Conservation (phyloP, 306 rosid species). For the Acacia confusa region DNA sequence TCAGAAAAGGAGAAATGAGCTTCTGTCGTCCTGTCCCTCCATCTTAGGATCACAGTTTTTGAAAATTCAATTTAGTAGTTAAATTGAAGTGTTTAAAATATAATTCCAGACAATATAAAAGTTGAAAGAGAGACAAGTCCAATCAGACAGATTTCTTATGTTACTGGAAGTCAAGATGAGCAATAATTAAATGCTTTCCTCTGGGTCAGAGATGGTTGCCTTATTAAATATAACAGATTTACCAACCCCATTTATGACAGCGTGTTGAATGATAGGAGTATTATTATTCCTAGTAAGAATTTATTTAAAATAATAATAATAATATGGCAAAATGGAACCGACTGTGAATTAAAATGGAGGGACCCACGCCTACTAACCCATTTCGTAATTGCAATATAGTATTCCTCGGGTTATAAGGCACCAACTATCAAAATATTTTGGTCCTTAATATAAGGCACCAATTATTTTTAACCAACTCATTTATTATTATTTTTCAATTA, state of each 20-base stretch:
- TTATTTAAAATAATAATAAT: neutral
- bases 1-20: neutral
- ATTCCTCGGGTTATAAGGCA: too few relatives aligned
- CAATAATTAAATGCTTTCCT: neutral
- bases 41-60: neutral
- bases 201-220: neutral
- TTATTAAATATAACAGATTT: neutral
- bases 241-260: neutral
- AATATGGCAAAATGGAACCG: neutral
- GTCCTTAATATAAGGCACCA: too few relatives aligned
- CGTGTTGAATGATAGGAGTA: neutral
- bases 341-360: neutral
- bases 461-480: too few relatives aligned
- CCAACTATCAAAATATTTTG: too few relatives aligned
- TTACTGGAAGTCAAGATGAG: neutral
- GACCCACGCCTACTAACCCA: neutral
- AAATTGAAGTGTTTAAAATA: neutral
- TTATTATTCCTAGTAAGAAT: neutral
- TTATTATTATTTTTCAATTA: too few relatives aligned
- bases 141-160: neutral
- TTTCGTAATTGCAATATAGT: too few relatives aligned
- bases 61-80: neutral
- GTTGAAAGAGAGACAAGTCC: neutral
- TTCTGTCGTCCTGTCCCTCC: neutral
- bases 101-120: neutral